These are phyloP conservation scores for Alnus rubra DNA, from an alignment of 306 rosid species.

Conservation along the genomic window DNA sequence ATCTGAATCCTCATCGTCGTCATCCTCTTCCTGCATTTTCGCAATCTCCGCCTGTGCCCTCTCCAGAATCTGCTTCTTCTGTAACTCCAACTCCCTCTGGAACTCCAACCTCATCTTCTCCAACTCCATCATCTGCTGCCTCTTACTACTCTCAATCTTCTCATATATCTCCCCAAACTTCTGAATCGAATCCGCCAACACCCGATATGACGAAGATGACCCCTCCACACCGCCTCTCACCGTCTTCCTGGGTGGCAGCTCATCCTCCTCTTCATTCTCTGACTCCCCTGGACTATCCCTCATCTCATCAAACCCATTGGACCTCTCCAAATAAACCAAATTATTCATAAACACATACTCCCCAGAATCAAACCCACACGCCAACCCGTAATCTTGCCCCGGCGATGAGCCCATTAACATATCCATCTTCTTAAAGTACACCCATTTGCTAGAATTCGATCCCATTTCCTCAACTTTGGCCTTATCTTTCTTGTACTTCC, in stretches of 20 bases:
- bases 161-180: slow-evolving; percentile 81
- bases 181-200: slow-evolving; percentile 68
- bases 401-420: slow-evolving; percentile 67
- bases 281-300: slow-evolving; percentile 87
- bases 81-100: slow-evolving; percentile 67
- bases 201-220: slow-evolving; percentile 44
- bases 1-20: slow-evolving; percentile 41
- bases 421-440: slow-evolving; percentile 73
- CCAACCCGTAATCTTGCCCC: slow-evolving; percentile 65
- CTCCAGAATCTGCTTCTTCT: slow-evolving; percentile 83
- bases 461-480: slow-evolving; percentile 54
- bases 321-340: slow-evolving; percentile 67
- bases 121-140: slow-evolving; percentile 83
- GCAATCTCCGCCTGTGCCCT: slow-evolving; percentile 72
- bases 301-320: slow-evolving; percentile 88
- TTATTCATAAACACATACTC: slow-evolving; percentile 85
- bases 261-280: slow-evolving; percentile 49
- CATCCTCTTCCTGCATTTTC: slow-evolving; percentile 51
- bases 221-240: slow-evolving; percentile 25
- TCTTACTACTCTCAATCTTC: slow-evolving; percentile 79
- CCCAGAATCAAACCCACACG: slow-evolving; percentile 86
- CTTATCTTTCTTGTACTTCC: slow-evolving; percentile 80
- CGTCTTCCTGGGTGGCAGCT: slow-evolving; percentile 13
- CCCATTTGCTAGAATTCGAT: slow-evolving; percentile 56
- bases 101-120: slow-evolving; percentile 79